A percentile compares a stretch with the other conserved stretches of the same genome.
These are phyloP conservation scores for Fomitopsis schrenkii DNA, from an alignment of 1,284 basidiomycete genomes.

Conservation along the genomic window DNA sequence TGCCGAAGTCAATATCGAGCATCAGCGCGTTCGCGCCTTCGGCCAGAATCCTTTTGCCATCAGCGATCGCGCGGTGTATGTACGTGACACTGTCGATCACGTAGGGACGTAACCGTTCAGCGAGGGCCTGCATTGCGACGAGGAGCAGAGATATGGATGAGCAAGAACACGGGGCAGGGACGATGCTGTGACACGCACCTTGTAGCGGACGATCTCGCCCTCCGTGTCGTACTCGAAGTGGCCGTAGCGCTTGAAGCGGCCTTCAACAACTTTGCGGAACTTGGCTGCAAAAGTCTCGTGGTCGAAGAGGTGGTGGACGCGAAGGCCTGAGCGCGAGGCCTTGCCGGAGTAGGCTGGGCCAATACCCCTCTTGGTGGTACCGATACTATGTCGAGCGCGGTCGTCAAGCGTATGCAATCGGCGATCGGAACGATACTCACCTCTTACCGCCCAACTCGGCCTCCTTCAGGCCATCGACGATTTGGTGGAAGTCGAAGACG, in stretches of 20 bases:
- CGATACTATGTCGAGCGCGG: slow-evolving; percentile 58
- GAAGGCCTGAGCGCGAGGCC: slow-evolving; percentile 92
- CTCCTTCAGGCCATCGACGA: slow-evolving; percentile 98
- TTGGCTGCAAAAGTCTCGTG: slow-evolving; percentile 83
- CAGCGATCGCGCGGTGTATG: slow-evolving; percentile 76
- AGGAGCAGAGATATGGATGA: background rate
- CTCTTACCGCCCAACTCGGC: slow-evolving; percentile 92
- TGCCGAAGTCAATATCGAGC: slow-evolving; percentile 98
- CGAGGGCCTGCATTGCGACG: slow-evolving; percentile 55
- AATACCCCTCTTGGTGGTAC: slow-evolving; percentile 97
- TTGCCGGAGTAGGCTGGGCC: slow-evolving; percentile 98
- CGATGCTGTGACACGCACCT: slow-evolving; percentile 41
- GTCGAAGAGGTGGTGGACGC: slow-evolving; percentile 96
- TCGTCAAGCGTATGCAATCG: background rate
- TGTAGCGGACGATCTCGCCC: slow-evolving; percentile 91
- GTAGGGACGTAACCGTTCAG: slow-evolving; percentile 83
- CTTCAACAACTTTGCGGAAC: slow-evolving; percentile 95
- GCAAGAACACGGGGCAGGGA: background rate
- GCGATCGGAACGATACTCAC: slow-evolving; percentile 30
- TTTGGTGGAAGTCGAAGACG: slow-evolving; percentile 99
- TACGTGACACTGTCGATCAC: slow-evolving; percentile 87
- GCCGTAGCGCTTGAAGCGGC: slow-evolving; percentile 97
- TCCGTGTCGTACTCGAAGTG: slow-evolving; percentile 99
- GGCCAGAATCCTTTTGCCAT: slow-evolving; percentile 82
- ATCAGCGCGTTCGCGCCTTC: slow-evolving; percentile 98